Evolutionary conservation across 108 stramenopile genomes (phyloP), one percentile per base, ranked within the genome.

Genomic region (Aurantiochytrium sp.): DNA sequence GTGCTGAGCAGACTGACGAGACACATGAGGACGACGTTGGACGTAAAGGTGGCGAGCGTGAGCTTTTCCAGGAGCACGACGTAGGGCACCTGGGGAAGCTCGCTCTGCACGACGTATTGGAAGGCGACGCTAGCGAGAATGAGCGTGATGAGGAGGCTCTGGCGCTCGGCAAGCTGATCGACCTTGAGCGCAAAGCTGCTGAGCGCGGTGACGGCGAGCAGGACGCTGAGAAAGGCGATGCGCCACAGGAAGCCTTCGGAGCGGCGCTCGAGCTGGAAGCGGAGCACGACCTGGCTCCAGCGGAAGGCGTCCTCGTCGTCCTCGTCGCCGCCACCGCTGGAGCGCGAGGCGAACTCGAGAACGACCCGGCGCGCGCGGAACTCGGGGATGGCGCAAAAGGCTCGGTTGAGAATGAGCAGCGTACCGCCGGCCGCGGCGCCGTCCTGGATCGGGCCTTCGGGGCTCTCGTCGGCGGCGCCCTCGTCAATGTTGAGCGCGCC

Each of bases 221-320:
- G 73, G 19, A 81, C 39, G 45, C 73, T 48, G 39, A 81, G 73
- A 48, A 81, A 81, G n/a, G 42, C 73, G 32, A 81, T 81, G 73
- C 73, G 73, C 73, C 73, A 81, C 17, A 81, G 73, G 24, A 27
- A 81, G 24, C 73, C 73, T 42, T 81, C 73, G 6, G 42, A 12
- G 42, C 45, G 39, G 45, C 73, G 73, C 39, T 81, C 73, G 1
- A 81, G 42, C 45, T 81, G 73, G 32, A 81, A 81, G n/a, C 73
- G 73, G 24, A 81, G 8, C 6, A 81, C 73, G 45, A 81, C 45
- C 73, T 81, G 73, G 32, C 24, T 27, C 73, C 73, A 81, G 42
- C 73, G 39, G 24, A 81, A 81, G 21, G 73, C 73, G 30, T 81
- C 45, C 45, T 81, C 73, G 39, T 81, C 24, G 42, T 81, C 45